A percentile compares a stretch with the other conserved stretches of the same genome.
Evolutionary conservation across 2,329 filamentous ascomycete genomes (phyloP).

Genomic region (Botrytis squamosa): DNA sequence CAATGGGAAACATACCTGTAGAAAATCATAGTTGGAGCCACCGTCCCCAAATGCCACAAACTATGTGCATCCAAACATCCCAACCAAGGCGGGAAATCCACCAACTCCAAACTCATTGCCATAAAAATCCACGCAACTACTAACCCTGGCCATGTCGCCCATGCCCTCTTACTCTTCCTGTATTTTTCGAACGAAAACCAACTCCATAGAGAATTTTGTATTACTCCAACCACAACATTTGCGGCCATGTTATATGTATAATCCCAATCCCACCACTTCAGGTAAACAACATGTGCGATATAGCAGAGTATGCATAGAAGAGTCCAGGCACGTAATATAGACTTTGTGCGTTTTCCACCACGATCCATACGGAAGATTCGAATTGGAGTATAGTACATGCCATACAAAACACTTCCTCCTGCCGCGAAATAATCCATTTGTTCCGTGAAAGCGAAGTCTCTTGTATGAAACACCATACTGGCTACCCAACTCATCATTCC

Average conservation of each 20-base stretch:
- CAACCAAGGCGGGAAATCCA: constrained; percentile 85
- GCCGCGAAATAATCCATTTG: constrained; percentile 96
- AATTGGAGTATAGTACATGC: constrained; percentile 80
- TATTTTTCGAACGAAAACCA: constrained; percentile 79
- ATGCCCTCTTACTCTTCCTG: constrained; percentile 65
- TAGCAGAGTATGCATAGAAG: constrained; percentile 70
- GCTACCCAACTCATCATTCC: constrained; percentile 83
- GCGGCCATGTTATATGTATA: constrained; percentile 98
- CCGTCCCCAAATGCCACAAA: constrained; percentile 93
- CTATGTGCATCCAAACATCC: constrained; percentile 90
- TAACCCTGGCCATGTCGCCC: constrained; percentile 87
- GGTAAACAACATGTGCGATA: constrained; percentile 72
- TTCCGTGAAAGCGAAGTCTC: constrained; percentile 84
- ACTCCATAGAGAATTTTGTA: constrained; percentile 83
- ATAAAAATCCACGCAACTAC: constrained; percentile 89
- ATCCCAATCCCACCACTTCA: constrained; percentile 85
- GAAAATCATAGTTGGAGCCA: constrained; percentile 83
- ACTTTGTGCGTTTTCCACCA: constrained; percentile 40
- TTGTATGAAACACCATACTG: constrained; percentile 87
- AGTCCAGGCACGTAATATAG: constrained; percentile 72
- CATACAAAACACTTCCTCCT: constrained; percentile 85
- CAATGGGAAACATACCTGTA: constrained; percentile 71
- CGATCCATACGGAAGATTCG: constrained; percentile 80
- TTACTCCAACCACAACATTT: constrained; percentile 77
- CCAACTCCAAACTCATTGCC: constrained; percentile 92